A percentile compares a stretch with the other conserved stretches of the same genome.
Evolutionary conservation across 2,329 filamentous ascomycete genomes (phyloP).

Genomic region (Aspergillus sp.): DNA sequence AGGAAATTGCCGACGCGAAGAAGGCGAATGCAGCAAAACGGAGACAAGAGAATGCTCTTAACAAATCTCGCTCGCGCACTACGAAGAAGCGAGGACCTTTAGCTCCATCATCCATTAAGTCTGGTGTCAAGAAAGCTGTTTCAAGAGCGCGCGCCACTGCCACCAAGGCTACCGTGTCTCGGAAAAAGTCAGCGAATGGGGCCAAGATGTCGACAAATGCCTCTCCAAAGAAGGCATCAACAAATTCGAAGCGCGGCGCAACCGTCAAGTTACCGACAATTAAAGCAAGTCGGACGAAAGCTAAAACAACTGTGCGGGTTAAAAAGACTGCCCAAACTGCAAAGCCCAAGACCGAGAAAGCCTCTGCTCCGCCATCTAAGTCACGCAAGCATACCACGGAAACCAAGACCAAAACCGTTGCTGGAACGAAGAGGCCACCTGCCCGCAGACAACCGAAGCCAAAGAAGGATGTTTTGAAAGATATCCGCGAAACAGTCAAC

Average conservation of each 20-base stretch:
- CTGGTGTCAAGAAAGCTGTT: conserved; percentile 32
- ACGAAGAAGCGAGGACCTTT: conserved; percentile 34
- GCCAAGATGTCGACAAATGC: conserved; percentile 17
- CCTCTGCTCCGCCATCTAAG: conserved; percentile 20
- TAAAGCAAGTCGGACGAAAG: conserved; percentile 27
- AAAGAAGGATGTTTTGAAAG: conserved; percentile 14
- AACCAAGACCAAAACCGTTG: conserved; percentile 31
- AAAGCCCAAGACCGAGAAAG: conserved; percentile 16
- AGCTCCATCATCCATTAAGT: conserved; percentile 31
- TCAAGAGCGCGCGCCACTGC: conserved; percentile 24
- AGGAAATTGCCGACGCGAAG: conserved; percentile 22
- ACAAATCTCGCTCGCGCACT: conserved; percentile 9
- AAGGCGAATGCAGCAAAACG: conserved; percentile 31
- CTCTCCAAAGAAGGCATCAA: conserved; percentile 12
- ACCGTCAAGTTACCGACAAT: conserved; percentile 31
- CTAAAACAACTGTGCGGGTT: conserved; percentile 24
- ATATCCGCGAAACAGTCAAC: conserved; percentile 6
- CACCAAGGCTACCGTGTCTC: conserved; percentile 20
- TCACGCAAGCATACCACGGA: conserved; percentile 30
- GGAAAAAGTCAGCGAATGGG: conserved; percentile 16
- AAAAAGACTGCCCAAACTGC: conserved; percentile 15
- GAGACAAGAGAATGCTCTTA: conserved; percentile 27
- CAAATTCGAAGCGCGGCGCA: conserved; percentile 18
- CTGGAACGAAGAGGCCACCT: conserved; percentile 23
- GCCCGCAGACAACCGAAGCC: conserved; percentile 16